Percentiles rank a stretch among this genome's conserved stretches.
Evolutionary conservation across 148 eudicot genomes (phyloP).

Genomic region (Amaranthus hypochondriacus): DNA sequence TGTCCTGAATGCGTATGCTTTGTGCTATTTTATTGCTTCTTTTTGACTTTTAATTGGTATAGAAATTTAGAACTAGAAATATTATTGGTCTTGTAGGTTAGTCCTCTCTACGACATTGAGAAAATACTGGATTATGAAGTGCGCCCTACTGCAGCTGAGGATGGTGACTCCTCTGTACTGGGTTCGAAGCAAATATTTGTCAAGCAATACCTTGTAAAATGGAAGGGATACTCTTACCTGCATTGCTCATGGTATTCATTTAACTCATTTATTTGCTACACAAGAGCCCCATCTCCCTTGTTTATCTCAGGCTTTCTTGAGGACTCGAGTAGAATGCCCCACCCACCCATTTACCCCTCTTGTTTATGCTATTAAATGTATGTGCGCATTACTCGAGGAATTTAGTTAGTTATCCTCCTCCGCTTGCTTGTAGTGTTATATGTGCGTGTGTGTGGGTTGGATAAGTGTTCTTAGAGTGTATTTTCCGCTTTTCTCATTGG

Average conservation of each 20-base stretch:
- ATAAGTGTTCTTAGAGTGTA: no score
- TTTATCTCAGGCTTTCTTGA: no score
- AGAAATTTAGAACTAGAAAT: slow-evolving; percentile 3
- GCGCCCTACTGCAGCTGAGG: slow-evolving; percentile 69
- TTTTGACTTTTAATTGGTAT: slow-evolving; percentile 6
- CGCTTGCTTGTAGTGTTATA: no score
- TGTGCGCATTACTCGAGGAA: no score
- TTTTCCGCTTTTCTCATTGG: background rate
- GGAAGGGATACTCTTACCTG: slow-evolving; percentile 94
- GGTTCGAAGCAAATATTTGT: slow-evolving; percentile 73
- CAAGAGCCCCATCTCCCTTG: no score
- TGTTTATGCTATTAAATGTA: no score
- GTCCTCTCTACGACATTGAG: slow-evolving; percentile 84
- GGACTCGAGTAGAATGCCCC: no score
- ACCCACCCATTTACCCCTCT: no score
- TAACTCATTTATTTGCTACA: background rate
- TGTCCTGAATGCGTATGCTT: slow-evolving; percentile 91
- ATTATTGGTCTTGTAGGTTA: slow-evolving; percentile 53
- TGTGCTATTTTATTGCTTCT: slow-evolving; percentile 13
- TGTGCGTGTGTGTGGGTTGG: no score
- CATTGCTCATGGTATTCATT: slow-evolving; percentile 84
- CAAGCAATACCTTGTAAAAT: slow-evolving; percentile 91
- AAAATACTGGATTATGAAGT: slow-evolving; percentile 83
- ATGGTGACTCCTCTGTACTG: slow-evolving; percentile 55
- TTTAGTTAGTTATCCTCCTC: no score